Evolutionary conservation across 305 asterid species (phyloP).

Genomic region (Fraxinus floribunda): DNA sequence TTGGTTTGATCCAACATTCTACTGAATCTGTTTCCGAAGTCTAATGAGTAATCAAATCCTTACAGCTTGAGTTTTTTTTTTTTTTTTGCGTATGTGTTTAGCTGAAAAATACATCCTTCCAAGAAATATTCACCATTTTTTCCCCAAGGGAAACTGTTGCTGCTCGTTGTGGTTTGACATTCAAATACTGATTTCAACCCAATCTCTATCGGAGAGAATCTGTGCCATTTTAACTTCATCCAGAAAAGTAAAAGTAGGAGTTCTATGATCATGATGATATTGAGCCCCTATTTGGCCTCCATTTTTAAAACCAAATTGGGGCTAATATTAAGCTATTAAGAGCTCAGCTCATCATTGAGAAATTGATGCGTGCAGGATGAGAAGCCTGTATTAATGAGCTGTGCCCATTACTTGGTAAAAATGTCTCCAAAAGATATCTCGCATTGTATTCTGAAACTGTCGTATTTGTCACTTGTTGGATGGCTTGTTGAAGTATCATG

Average conservation of each 20-base stretch:
- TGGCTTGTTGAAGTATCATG: not conserved
- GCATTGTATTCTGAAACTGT: not conserved
- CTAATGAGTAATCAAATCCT: not conserved
- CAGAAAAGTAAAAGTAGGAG: not conserved
- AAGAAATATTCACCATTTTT: not conserved
- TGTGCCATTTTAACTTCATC: not conserved
- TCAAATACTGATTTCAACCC: not conserved
- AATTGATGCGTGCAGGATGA: not conserved
- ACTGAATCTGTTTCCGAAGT: not conserved
- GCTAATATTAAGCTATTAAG: not conserved
- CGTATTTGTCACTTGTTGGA: conserved; percentile 5
- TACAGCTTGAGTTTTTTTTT: not conserved
- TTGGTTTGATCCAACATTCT: not conserved
- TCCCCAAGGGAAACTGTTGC: not conserved
- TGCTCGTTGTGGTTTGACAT: not conserved
- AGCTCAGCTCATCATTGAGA: not conserved
- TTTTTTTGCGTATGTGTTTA: conserved; percentile 8
- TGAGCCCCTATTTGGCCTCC: not conserved
- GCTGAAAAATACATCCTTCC: not conserved
- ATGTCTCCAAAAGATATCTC: not conserved
- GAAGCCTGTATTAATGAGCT: not conserved
- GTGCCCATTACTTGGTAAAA: not conserved
- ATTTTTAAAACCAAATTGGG: not conserved
- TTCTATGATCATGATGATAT: not conserved
- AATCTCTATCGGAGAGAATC: not conserved